These are phyloP conservation scores for Backusella psychrophila DNA, from an alignment of 192 early-diverging fungal species.

Conservation along the genomic window DNA sequence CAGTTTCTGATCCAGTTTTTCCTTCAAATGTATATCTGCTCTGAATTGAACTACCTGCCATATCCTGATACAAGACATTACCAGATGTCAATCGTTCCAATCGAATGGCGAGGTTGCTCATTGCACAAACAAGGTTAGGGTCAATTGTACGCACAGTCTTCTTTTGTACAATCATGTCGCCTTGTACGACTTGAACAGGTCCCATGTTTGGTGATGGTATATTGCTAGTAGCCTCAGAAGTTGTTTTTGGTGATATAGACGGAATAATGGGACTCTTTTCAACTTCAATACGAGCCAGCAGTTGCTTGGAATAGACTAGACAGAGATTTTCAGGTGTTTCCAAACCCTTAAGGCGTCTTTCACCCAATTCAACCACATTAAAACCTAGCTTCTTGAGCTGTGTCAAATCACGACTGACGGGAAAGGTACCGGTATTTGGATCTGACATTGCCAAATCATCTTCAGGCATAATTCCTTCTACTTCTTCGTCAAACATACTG, in stretches of 20 bases:
- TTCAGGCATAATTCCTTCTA: not conserved
- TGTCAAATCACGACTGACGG: constrained; percentile 19
- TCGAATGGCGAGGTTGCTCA: constrained; percentile 27
- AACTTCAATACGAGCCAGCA: constrained; percentile 44
- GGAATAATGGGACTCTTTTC: constrained; percentile 39
- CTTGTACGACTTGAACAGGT: not conserved
- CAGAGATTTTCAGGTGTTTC: constrained; percentile 87
- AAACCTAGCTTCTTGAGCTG: constrained; percentile 64
- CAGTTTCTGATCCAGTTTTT: not conserved
- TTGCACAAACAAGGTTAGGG: constrained; percentile 17
- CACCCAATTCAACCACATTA: constrained; percentile 71
- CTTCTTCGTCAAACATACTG: constrained; percentile 20
- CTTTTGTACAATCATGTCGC: not conserved
- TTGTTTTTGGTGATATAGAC: not conserved
- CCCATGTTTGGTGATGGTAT: not conserved
- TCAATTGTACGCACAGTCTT: constrained; percentile 17
- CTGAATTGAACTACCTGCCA: not conserved
- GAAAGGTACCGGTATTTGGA: constrained; percentile 1
- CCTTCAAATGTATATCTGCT: not conserved
- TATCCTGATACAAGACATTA: constrained; percentile 9
- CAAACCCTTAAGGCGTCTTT: constrained; percentile 81
- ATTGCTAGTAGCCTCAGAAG: not conserved
- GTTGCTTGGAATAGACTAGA: constrained; percentile 60
- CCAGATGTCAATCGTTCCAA: constrained; percentile 30
- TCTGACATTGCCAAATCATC: not conserved